Evolutionary conservation across 2,329 filamentous ascomycete species (phyloP), one percentile per base, ranked within the genome.

Genomic region (Penicillium sp.): DNA sequence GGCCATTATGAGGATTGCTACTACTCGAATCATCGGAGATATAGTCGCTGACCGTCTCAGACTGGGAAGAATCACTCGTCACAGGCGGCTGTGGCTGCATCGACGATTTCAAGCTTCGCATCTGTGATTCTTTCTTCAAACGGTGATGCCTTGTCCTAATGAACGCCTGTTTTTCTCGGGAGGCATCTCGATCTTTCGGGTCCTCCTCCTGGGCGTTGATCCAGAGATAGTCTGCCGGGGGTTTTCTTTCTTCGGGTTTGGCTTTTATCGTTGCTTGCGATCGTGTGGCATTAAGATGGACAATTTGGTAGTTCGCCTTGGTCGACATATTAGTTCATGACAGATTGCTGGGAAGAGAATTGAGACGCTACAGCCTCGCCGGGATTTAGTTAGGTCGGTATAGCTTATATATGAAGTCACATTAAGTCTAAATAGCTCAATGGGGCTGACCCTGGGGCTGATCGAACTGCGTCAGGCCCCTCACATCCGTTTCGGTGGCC

Each of bases 111-210:
- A 47, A 47, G 42, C 9, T 33, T 38, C 19, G 42, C 30, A 26
- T 45, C 13, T 47, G 38, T 12, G 40, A 24, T 33, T 56, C 54
- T 37, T 56, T 56, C 30, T 37, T 45, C 24, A 56, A 37, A 5
- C 54, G 42, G 17, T 56, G 54, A 47, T 56, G 54, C 30, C 54
- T 35, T 3, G 54, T 24, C 28, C 54, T 35, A 5, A 56, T 56
- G 22, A 56, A 56, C 1, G 54, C 26, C 17, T 56, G 54, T 35
- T 56, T 56, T 22, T 45, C 26, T 19, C 54, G 28, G 3, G 54
- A 47, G 3, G 42, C 40, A 30, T 47, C 42, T 17, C 54, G 42
- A 38, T 56, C 54, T 26, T 24, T 42, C 2, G 54, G 19, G 15
- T 56, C 26, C 28, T 49, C 54, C 15, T 49, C 54, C 15, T 56